phyloP scores from a whole-genome alignment of 768 basidiomycete species.

The Suillus placidus region DNA sequence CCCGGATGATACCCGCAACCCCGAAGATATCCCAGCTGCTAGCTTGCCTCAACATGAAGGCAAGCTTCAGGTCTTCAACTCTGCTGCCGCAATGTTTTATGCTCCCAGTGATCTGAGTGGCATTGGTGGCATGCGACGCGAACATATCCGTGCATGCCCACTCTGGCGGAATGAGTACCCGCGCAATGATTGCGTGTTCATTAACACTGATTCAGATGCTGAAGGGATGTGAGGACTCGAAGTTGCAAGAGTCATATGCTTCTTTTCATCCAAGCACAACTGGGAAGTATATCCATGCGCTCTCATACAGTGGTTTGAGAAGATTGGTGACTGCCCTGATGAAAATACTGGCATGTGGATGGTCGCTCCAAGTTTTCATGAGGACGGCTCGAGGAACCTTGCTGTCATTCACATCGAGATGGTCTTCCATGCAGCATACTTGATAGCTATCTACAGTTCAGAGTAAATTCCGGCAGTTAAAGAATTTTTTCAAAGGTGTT shows the following conservation, averaged over 20 bases:
- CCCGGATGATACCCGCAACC: background rate
- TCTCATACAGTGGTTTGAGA: conserved; percentile 25
- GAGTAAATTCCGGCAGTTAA: conserved; percentile 3
- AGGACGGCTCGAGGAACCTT: background rate
- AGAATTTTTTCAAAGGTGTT: no score
- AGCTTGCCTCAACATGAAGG: background rate
- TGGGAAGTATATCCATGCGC: conserved; percentile 17
- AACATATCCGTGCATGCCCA: conserved; percentile 24
- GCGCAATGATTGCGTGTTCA: conserved; percentile 3
- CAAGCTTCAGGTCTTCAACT: background rate
- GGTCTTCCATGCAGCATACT: conserved; percentile 7
- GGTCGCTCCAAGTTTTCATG: background rate
- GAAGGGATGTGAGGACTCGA: conserved; percentile 19
- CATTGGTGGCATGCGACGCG: conserved; percentile 15
- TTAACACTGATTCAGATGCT: conserved; percentile 11
- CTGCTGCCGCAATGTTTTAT: background rate
- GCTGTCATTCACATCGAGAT: conserved; percentile 12
- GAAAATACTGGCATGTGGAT: conserved; percentile 22
- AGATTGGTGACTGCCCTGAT: conserved; percentile 17
- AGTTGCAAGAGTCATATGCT: conserved; percentile 15
- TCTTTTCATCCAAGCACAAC: conserved; percentile 18
- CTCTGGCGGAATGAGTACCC: conserved; percentile 16
- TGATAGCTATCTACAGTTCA: conserved; percentile 3
- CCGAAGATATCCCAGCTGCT: background rate
- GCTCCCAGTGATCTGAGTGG: background rate